Conservation (phyloP, 2,329 filamentous ascomycete genomes). For the Ophiostoma sp. region DNA sequence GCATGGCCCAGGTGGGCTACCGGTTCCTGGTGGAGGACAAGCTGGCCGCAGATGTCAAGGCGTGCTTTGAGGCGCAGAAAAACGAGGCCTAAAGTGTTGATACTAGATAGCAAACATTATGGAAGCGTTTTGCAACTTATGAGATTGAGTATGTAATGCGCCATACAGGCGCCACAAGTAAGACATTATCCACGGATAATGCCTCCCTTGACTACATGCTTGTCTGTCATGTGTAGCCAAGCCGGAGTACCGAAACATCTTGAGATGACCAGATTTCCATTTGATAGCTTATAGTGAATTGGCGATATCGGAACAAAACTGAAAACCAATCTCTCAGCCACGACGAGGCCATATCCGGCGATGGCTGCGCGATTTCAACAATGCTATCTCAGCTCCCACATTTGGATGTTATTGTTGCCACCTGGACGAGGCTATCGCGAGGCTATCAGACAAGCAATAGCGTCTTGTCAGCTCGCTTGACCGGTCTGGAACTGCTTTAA, state of each 20-base stretch:
- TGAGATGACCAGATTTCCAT: neutral
- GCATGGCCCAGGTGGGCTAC: constrained; percentile 21
- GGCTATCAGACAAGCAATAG: constrained; percentile 8
- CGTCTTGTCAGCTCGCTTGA: neutral
- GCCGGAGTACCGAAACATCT: no score
- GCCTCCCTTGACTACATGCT: no score
- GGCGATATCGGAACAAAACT: neutral
- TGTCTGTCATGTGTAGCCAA: neutral
- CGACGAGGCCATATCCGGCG: neutral
- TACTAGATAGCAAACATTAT: neutral
- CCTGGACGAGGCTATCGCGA: neutral
- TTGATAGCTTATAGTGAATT: neutral
- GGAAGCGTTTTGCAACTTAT: neutral
- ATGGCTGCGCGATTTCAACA: neutral
- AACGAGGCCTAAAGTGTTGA: neutral
- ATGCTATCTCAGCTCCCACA: neutral
- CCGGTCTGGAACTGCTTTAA: neutral
- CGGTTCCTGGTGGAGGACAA: constrained; percentile 22
- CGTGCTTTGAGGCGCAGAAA: constrained; percentile 34
- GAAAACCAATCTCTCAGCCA: neutral
- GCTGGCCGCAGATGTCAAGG: constrained; percentile 31
- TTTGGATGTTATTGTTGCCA: neutral
- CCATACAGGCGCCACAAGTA: no score
- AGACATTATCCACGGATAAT: no score
- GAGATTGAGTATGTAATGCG: neutral